Conservation (phyloP, 2,329 filamentous ascomycete genomes). For the Hypoxylon sp. region DNA sequence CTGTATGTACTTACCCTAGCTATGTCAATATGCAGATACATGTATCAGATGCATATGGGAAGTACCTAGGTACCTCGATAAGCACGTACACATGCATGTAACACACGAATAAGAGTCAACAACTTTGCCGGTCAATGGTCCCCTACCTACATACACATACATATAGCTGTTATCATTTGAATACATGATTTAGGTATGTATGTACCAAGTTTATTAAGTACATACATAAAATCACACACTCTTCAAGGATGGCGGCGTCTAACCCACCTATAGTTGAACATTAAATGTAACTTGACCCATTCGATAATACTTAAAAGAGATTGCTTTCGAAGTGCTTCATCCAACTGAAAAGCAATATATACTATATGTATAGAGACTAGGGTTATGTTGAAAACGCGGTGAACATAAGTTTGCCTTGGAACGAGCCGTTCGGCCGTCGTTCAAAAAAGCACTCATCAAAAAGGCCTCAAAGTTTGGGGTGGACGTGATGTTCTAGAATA, state of each 20-base stretch:
- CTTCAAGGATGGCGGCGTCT: conserved; percentile 23
- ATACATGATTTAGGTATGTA: neutral
- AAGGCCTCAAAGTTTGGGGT: conserved; percentile 13
- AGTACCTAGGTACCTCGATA: neutral
- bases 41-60: neutral
- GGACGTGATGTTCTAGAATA: conserved; percentile 19
- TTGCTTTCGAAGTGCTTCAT: neutral
- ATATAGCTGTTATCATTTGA: neutral
- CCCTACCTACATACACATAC: no score
- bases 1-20: no score
- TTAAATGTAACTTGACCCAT: conserved; percentile 31
- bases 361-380: neutral
- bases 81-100: neutral
- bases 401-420: conserved; percentile 23
- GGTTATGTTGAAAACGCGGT: conserved; percentile 34
- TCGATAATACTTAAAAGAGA: conserved; percentile 16
- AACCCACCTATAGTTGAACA: conserved; percentile 24
- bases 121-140: no score
- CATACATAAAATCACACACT: neutral
- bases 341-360: conserved; percentile 1
- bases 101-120: neutral
- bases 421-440: conserved; percentile 18
- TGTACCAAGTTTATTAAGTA: conserved; percentile 26
- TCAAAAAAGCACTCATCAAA: conserved; percentile 23
- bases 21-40: no score